These are phyloP conservation scores for Bipolaris oryzae DNA, from an alignment of 2,329 filamentous ascomycete genomes.

Conservation along the genomic window DNA sequence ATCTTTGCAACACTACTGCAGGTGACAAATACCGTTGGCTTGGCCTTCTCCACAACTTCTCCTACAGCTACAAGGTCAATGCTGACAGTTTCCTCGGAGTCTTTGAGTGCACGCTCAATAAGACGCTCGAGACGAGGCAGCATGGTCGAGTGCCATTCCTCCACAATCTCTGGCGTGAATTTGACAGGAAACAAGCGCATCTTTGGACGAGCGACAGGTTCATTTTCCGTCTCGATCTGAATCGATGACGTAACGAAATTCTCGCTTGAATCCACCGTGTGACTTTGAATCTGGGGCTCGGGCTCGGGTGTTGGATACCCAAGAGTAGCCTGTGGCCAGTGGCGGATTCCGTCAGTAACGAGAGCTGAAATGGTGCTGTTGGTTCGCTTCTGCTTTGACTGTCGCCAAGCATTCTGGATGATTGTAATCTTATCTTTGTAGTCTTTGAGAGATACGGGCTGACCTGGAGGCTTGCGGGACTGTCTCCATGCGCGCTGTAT, in stretches of 20 bases:
- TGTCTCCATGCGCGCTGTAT: conserved; percentile 48
- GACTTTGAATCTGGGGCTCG: conserved; percentile 36
- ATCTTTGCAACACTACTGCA: conserved; percentile 78
- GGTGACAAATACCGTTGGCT: conserved; percentile 76
- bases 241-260: conserved; percentile 39
- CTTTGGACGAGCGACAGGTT: conserved; percentile 38
- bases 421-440: conserved; percentile 49
- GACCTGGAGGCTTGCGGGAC: conserved; percentile 16
- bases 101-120: conserved; percentile 72
- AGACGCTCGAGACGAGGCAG: conserved; percentile 77
- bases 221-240: conserved; percentile 43
- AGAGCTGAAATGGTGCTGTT: conserved; percentile 42
- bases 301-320: conserved; percentile 45
- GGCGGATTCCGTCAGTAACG: conserved; percentile 38
- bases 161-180: conserved; percentile 66
- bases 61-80: conserved; percentile 79
- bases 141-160: conserved; percentile 73
- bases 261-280: conserved; percentile 25
- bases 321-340: conserved; percentile 44
- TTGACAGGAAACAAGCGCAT: conserved; percentile 53
- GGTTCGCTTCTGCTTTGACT: conserved; percentile 38
- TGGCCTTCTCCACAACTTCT: conserved; percentile 67
- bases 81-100: conserved; percentile 76
- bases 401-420: conserved; percentile 48
- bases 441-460: conserved; percentile 38